phyloP scores from a whole-genome alignment of 2,329 filamentous ascomycete genomes.

The Trichoderma koningii region DNA sequence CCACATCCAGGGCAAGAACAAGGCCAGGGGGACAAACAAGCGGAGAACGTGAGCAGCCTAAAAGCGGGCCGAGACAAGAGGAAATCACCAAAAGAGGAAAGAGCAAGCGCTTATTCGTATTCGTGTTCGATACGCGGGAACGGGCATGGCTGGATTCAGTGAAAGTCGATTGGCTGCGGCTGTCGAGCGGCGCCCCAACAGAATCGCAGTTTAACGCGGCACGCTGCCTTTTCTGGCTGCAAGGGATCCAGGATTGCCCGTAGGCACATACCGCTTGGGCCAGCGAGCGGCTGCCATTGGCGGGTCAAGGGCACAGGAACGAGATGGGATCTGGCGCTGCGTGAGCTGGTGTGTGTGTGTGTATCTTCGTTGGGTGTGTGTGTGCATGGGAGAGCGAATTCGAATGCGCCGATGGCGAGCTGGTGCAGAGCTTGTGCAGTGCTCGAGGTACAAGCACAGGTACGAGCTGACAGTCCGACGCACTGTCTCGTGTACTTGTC shows the following conservation, averaged over 20 bases:
- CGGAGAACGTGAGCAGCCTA: slow-evolving; percentile 3
- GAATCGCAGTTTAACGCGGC: background rate
- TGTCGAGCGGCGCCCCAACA: slow-evolving; percentile 2
- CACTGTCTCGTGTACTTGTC: slow-evolving; percentile 12
- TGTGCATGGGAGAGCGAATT: slow-evolving; percentile 11
- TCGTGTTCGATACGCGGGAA: slow-evolving; percentile 31
- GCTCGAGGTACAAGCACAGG: background rate
- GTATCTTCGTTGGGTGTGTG: background rate
- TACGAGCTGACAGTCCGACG: slow-evolving; percentile 6
- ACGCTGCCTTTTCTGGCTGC: slow-evolving; percentile 14
- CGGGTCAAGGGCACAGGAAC: slow-evolving; percentile 4
- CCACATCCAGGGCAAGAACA: background rate
- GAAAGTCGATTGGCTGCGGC: slow-evolving; percentile 19
- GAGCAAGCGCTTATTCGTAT: slow-evolving; percentile 31
- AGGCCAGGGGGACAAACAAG: background rate
- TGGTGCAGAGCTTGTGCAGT: background rate
- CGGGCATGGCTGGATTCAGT: background rate
- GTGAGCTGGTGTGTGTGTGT: slow-evolving; percentile 9
- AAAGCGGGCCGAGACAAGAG: slow-evolving; percentile 4
- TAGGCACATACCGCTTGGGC: background rate
- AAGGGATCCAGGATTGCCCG: slow-evolving; percentile 10
- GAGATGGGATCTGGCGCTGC: slow-evolving; percentile 21
- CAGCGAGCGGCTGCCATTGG: slow-evolving; percentile 8
- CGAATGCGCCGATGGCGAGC: slow-evolving; percentile 22
- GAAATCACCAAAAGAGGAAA: too few relatives aligned